A percentile compares a stretch with the other conserved stretches of the same genome.
Evolutionary conservation across 805 yeast genomes (phyloP).

Genomic region (Candida alai): DNA sequence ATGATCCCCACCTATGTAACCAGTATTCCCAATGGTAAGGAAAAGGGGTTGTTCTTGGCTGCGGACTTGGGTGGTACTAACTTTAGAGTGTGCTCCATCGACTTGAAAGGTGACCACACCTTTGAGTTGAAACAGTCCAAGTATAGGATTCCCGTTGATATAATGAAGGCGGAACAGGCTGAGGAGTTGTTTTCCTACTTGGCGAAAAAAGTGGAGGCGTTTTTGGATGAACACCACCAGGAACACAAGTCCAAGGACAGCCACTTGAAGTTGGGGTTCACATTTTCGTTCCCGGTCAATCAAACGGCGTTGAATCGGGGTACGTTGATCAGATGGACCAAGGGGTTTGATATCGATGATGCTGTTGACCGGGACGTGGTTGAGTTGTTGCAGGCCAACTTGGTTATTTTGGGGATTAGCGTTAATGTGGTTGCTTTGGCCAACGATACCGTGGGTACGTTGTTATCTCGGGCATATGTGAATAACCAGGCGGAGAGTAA

Average conservation of each 20-base stretch:
- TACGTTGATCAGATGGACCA: conserved; percentile 89
- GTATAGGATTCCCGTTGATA: conserved; percentile 71
- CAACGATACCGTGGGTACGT: conserved; percentile 94
- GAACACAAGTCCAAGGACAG: conserved; percentile 25
- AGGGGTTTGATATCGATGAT: conserved; percentile 86
- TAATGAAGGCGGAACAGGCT: conserved; percentile 62
- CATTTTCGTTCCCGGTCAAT: conserved; percentile 89
- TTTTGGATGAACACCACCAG: conserved; percentile 64
- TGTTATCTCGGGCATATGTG: conserved; percentile 81
- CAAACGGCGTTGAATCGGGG: conserved; percentile 82
- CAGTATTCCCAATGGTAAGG: conserved; percentile 78
- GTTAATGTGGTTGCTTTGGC: conserved; percentile 83
- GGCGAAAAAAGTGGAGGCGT: conserved; percentile 64
- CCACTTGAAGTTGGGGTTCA: conserved; percentile 76
- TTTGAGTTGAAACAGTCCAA: conserved; percentile 74
- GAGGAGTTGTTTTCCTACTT: conserved; percentile 70
- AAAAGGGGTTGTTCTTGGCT: conserved; percentile 78
- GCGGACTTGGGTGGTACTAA: conserved; percentile 97
- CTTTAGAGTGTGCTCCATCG: conserved; percentile 88
- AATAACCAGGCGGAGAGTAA: conserved; percentile 57
- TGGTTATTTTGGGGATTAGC: conserved; percentile 57
- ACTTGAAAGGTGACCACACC: conserved; percentile 73
- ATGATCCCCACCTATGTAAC: conserved; percentile 96
- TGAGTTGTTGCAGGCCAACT: conserved; percentile 60
- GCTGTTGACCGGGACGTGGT: conserved; percentile 85